Evolutionary conservation across 202 grass and related monocot genomes (phyloP).

Genomic region (Panicum virgatum): DNA sequence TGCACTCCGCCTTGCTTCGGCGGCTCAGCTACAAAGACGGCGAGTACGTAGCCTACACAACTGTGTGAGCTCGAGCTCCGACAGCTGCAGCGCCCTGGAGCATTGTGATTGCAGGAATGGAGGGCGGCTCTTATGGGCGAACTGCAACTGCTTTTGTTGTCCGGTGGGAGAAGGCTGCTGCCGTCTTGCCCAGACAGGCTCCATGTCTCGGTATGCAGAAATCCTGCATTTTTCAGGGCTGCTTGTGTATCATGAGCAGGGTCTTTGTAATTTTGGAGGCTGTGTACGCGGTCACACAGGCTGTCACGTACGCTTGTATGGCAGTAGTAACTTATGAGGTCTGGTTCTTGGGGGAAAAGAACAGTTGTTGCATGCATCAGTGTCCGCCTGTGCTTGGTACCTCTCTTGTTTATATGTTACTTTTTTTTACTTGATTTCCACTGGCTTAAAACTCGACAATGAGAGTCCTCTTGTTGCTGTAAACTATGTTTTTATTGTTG

Average conservation of each 20-base stretch:
- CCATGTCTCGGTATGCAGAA: neutral
- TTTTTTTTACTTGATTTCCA: neutral
- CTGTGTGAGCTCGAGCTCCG: slow-evolving; percentile 11
- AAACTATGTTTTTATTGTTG: neutral
- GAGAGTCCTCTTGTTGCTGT: no score
- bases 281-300: neutral
- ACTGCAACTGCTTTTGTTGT: neutral
- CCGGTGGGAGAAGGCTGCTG: neutral
- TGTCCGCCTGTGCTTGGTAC: neutral
- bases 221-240: neutral
- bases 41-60: slow-evolving; percentile 45
- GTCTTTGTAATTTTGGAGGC: slow-evolving; percentile 5
- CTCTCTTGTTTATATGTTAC: neutral
- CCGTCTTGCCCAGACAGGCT: neutral
- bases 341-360: neutral
- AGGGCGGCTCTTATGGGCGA: neutral
- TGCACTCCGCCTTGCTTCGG: slow-evolving; percentile 44
- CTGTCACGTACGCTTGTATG: neutral
- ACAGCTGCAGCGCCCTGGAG: neutral
- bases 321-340: slow-evolving; percentile 20
- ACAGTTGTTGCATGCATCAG: neutral
- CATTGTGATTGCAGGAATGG: neutral
- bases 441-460: neutral
- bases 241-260: neutral
- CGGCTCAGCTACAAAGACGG: slow-evolving; percentile 55